Percentiles rank a stretch among this genome's conserved stretches.
phyloP scores from a whole-genome alignment of 345 rosid species.

The Brassica carinata region DNA sequence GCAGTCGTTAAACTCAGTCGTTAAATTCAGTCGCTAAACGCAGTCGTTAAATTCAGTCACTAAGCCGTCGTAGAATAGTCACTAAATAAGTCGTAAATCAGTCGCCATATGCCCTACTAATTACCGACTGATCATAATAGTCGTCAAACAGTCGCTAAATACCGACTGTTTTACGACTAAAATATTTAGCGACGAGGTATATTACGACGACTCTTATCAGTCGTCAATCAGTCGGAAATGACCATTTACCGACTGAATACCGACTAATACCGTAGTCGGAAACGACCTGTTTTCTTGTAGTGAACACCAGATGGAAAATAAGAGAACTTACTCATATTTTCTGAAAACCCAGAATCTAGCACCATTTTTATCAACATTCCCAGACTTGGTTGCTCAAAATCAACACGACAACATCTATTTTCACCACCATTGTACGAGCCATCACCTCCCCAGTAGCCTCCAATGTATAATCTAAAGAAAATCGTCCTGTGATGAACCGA shows the following conservation, averaged over 20 bases:
- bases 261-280: too few species aligned
- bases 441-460: neutral
- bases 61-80: neutral
- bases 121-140: neutral
- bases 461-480: neutral
- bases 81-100: neutral
- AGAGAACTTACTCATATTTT: too few species aligned
- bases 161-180: neutral
- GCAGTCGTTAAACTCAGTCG: too few species aligned
- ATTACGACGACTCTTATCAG: neutral
- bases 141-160: too few species aligned
- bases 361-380: too few species aligned
- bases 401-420: neutral
- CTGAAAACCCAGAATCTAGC: too few species aligned
- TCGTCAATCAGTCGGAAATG: neutral
- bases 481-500: too few species aligned
- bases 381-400: too few species aligned
- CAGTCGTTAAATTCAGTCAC: neutral
- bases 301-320: too few species aligned
- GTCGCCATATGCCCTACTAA: neutral
- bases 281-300: too few species aligned
- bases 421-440: neutral
- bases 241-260: neutral
- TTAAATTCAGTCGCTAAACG: too few species aligned
- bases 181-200: neutral